Evolutionary conservation across 768 basidiomycete genomes (phyloP), one percentile per base, ranked within the genome.

Genomic region (Termitomyces sp.): DNA sequence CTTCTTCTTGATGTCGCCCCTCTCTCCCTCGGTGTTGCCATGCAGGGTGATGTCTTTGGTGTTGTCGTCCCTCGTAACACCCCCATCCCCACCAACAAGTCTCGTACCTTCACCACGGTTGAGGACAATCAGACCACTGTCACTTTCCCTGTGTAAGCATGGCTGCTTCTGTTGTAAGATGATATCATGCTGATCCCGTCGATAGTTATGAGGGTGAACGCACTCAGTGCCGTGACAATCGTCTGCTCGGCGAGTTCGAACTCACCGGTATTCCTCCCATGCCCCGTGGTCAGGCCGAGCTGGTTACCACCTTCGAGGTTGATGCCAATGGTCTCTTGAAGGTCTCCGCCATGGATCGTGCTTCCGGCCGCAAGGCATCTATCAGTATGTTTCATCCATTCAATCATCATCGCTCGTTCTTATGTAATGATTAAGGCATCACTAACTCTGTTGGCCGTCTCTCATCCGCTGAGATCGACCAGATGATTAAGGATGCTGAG

Each of bases 51-150:
- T 74, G 93, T 99, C 74, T 99, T 99, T 77, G 97, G 97, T 82
- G 91, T 98, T 65, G 97, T 99, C 72, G 95, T 99, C 70, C 96
- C 96, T 73, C 92, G 97, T 70, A 99, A 99, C 85, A 98, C 97
- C 66, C 94, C 96, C 70, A 98, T 99, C 77, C 97, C 97, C 60
- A 95, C 96, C 74, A 98, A 96, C 88, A 99, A 98, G 82, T 96
- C 94, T 43, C 86, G 97, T 73, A 92, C 92, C 55, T 99, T 99
- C 86, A 99, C 97, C 68, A 99, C 97, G 58, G 97, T 99, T 66
- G 97, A 99, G 86, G 97, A 99, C 84, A 99, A 98, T 85, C 97
- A 98, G 81, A 99, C 97, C 64, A 96, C 93, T 63, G 97, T 99
- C 80, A 98, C 96, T 66, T 99, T 98, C 94, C 97, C 97, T 69